Evolutionary conservation across 2,329 filamentous ascomycete genomes (phyloP).

Genomic region (Reticulascus tulasneorum): DNA sequence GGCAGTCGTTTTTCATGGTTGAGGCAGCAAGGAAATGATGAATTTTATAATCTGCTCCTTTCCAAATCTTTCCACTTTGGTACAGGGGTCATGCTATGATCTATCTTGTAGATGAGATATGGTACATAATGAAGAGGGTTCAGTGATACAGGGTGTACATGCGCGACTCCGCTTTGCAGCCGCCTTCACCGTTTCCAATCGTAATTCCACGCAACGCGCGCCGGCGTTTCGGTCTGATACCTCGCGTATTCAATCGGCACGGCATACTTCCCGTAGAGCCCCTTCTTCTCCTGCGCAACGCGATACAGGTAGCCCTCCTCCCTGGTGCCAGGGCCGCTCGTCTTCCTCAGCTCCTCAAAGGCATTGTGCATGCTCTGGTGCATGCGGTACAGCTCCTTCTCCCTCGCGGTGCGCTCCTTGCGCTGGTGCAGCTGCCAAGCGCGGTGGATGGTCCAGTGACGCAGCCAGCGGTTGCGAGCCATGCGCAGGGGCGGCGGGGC

Average conservation of each 20-base stretch:
- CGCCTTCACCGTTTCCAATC: slow-evolving; percentile 67
- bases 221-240: slow-evolving; percentile 78
- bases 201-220: slow-evolving; percentile 83
- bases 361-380: slow-evolving; percentile 80
- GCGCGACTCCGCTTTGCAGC: too few relatives aligned
- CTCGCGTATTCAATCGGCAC: slow-evolving; percentile 91
- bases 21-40: slow-evolving; percentile 5
- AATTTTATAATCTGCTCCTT: neutral
- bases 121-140: too few relatives aligned
- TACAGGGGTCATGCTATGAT: too few relatives aligned
- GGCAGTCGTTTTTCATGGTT: slow-evolving; percentile 5
- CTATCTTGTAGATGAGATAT: too few relatives aligned
- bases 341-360: slow-evolving; percentile 74
- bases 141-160: too few relatives aligned
- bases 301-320: slow-evolving; percentile 74
- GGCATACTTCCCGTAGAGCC: slow-evolving; percentile 66
- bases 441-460: slow-evolving; percentile 98
- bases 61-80: slow-evolving; percentile 1
- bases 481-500: slow-evolving; percentile 73
- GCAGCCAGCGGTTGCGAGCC: slow-evolving; percentile 78
- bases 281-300: slow-evolving; percentile 87
- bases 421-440: slow-evolving; percentile 82
- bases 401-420: slow-evolving; percentile 59
- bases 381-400: slow-evolving; percentile 70
- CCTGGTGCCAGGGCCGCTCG: slow-evolving; percentile 51